Evolutionary conservation across 352 stramenopile genomes (phyloP).

Genomic region (Globisporangium solare): DNA sequence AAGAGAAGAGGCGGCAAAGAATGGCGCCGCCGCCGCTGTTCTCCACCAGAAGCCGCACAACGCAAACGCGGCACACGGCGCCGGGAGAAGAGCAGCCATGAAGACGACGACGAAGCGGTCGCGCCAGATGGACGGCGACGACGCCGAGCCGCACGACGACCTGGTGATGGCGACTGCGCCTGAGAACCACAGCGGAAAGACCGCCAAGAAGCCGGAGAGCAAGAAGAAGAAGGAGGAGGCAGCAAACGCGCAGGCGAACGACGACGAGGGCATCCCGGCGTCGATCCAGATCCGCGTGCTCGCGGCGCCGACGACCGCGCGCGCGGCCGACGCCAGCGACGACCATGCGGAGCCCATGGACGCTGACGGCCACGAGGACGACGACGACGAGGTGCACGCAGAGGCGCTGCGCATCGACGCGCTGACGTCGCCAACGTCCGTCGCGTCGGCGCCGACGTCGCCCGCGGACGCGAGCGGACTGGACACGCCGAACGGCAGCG

Average conservation of each 20-base stretch:
- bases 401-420: constrained; percentile 36
- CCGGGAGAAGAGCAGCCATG: no score
- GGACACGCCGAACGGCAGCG: constrained; percentile 24
- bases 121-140: no score
- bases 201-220: neutral
- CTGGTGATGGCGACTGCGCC: no score
- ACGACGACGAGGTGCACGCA: neutral
- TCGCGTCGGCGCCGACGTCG: constrained; percentile 27
- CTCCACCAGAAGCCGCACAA: no score
- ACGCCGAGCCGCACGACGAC: no score
- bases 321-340: neutral
- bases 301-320: neutral
- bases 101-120: no score
- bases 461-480: constrained; percentile 28
- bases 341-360: constrained; percentile 1
- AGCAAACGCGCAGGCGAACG: neutral
- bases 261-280: neutral
- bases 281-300: neutral
- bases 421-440: constrained; percentile 22
- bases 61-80: no score
- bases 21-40: neutral
- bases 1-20: neutral
- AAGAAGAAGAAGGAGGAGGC: neutral
- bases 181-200: no score
- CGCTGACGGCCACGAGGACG: constrained; percentile 4